Percentiles rank a stretch among this genome's conserved stretches.
phyloP scores from a whole-genome alignment of 2,329 filamentous ascomycete genomes.

The Claviceps maximensis region DNA sequence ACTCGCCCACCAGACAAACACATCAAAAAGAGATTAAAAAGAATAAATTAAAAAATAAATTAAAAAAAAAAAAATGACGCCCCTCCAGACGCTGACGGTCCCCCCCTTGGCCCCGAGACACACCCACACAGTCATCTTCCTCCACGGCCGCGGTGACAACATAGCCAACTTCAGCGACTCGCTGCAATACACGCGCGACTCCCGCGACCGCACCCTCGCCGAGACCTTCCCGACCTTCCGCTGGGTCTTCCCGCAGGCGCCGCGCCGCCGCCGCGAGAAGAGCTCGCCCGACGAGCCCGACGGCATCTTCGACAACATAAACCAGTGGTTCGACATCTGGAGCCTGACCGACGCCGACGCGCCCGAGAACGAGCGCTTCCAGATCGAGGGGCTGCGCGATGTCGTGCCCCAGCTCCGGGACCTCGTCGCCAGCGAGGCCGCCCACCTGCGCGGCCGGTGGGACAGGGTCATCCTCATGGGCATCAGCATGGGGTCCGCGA shows the following conservation, averaged over 20 bases:
- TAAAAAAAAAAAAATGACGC: no score
- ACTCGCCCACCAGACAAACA: no score
- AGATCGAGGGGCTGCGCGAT: not conserved
- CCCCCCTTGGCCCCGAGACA: conserved; percentile 10
- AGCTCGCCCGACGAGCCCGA: conserved; percentile 15
- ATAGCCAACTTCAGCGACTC: conserved; percentile 19
- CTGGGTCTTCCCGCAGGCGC: conserved; percentile 36
- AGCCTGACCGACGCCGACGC: conserved; percentile 13
- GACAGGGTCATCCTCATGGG: not conserved
- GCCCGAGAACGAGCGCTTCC: not conserved
- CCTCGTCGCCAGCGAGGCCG: not conserved
- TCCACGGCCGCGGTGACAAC: conserved; percentile 31
- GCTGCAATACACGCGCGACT: conserved; percentile 19
- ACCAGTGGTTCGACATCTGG: conserved; percentile 41
- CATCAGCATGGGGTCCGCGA: not conserved
- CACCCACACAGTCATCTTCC: conserved; percentile 31
- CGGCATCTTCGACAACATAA: no score
- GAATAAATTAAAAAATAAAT: no score
- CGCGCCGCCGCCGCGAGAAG: conserved; percentile 13
- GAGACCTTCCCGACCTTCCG: conserved; percentile 30
- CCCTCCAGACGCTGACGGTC: not conserved
- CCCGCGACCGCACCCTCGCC: conserved; percentile 19
- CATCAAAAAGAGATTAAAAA: no score
- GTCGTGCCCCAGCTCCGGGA: not conserved
- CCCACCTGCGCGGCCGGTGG: not conserved